Base-by-base conservation (phyloP, 129 eudicot genomes). In the Arctium minus region DNA sequence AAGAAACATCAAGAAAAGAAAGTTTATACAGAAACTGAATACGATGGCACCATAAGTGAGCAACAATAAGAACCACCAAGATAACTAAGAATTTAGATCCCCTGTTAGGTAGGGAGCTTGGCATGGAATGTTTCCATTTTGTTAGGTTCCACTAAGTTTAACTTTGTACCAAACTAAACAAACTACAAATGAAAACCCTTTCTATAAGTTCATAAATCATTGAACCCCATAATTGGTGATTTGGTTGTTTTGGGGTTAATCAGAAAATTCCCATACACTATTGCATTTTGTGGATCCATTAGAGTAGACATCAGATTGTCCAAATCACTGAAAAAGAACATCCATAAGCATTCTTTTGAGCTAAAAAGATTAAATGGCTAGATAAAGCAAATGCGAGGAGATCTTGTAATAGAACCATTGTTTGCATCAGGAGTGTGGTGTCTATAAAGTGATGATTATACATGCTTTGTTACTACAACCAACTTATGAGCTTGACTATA, bases 1-100 rank as follows among this genome's bases (percentile, higher is more conserved):
- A 75, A 83, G 27, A 36, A 78, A 60, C 72, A 80, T 84, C 73
- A 88, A 22, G 39, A 77, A 33, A 46, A 27, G 12, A 40, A 70
- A 65, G n/a, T 60, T 69, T 56, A 18, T 36, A 85, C 38, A 80
- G 72, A 68, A 70, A 36, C 29, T 35, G 77, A 50, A 70, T 33
- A 42, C 17, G 67, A 72, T 29, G 78, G 82, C 76, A 39, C 27
- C 39, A 30, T 17, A 67, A 38, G 1, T 40, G 27, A 48, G 9
- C 15, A 46, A 39, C 33, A 67, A 27, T 67, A 22, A 67, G 32
- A 4, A 67, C 71, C 71, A 67, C 35, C 13, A 48, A 75, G 12
- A 13, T 22, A 37, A 27, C 42, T 5, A 8, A 35, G 48, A 37
- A 72, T 5, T 10, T 27, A 67, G 36, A 27, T 15, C 35, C 15